These are phyloP conservation scores for Monosporascus sp. DNA, from an alignment of 2,329 filamentous ascomycete species.

Conservation along the genomic window DNA sequence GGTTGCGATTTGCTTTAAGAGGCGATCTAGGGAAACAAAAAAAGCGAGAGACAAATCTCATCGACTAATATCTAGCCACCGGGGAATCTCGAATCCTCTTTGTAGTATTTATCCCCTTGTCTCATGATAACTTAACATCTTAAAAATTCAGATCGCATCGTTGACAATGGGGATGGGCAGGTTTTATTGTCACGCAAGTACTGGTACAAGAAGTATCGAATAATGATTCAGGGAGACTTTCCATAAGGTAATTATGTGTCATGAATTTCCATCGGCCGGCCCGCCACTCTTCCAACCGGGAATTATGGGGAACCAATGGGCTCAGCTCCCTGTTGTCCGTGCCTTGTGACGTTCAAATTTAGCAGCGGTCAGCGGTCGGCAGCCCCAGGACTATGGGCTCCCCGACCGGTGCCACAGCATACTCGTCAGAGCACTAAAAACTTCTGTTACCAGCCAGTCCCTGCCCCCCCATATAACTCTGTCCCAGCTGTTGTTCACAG, in stretches of 20 bases:
- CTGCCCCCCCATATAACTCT: too few relatives aligned
- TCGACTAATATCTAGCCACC: too few relatives aligned
- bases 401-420: neutral
- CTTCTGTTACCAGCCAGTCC: neutral
- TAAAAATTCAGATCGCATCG: conserved; percentile 4
- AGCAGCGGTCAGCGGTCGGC: neutral
- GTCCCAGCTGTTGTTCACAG: too few relatives aligned
- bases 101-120: too few relatives aligned
- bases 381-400: neutral
- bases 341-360: conserved; percentile 2
- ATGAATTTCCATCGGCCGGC: conserved; percentile 17
- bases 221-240: conserved; percentile 23
- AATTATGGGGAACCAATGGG: neutral
- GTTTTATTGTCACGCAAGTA: conserved; percentile 11
- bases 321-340: conserved; percentile 8
- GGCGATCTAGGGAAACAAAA: neutral
- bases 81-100: too few relatives aligned
- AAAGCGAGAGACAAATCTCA: neutral
- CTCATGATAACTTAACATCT: neutral
- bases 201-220: conserved; percentile 15
- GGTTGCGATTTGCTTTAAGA: neutral
- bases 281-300: neutral
- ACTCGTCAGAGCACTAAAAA: neutral
- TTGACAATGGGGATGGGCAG: conserved; percentile 9
- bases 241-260: conserved; percentile 33